These are phyloP conservation scores for Candida oleophila DNA, from an alignment of 805 yeast species.

Conservation along the genomic window DNA sequence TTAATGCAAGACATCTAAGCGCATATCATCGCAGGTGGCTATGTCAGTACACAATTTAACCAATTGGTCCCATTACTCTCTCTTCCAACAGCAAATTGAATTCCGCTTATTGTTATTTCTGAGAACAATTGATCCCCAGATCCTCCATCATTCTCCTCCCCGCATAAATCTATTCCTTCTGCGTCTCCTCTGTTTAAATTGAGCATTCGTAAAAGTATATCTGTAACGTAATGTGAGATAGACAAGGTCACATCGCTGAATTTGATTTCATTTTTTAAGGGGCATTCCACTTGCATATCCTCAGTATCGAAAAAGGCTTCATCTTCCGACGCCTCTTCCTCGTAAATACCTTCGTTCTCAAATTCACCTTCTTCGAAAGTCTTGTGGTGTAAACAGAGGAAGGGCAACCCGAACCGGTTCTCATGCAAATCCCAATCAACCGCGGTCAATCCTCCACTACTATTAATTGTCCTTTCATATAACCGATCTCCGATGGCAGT, in stretches of 20 bases:
- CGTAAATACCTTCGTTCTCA: slow-evolving; percentile 35
- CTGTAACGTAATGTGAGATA: slow-evolving; percentile 35
- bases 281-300: slow-evolving; percentile 5
- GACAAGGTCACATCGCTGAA: slow-evolving; percentile 19
- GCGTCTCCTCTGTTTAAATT: slow-evolving; percentile 42
- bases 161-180: slow-evolving; percentile 29
- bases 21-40: not conserved
- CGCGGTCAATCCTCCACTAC: not conserved
- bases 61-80: slow-evolving; percentile 6
- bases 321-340: slow-evolving; percentile 10
- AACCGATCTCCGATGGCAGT: slow-evolving; percentile 50
- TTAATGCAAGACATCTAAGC: not conserved
- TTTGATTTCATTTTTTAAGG: slow-evolving; percentile 13
- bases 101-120: not conserved
- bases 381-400: slow-evolving; percentile 32
- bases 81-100: slow-evolving; percentile 2
- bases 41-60: slow-evolving; percentile 4
- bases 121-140: slow-evolving; percentile 15
- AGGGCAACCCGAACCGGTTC: slow-evolving; percentile 23
- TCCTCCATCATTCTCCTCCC: slow-evolving; percentile 33
- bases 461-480: slow-evolving; percentile 24
- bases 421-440: slow-evolving; percentile 34
- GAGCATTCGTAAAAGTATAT: slow-evolving; percentile 28
- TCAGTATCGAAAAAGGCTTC: slow-evolving; percentile 14
- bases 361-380: slow-evolving; percentile 37